A percentile compares a stretch with the other conserved stretches of the same genome.
Evolutionary conservation across 2,329 filamentous ascomycete species (phyloP).

Genomic region (Colletotrichum graminicola): DNA sequence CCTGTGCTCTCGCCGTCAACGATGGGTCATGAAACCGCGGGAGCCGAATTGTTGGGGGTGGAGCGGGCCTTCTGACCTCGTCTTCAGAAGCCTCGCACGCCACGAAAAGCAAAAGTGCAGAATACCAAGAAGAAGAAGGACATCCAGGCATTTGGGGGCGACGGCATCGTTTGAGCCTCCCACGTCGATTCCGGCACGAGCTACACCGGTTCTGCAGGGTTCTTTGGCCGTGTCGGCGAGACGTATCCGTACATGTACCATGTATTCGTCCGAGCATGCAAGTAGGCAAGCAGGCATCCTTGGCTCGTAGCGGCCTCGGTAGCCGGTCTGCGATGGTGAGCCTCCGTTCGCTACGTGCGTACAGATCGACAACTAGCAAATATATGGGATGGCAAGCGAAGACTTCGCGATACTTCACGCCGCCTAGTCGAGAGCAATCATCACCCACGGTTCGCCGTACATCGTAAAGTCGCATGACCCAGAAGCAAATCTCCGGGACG

Average conservation of each 20-base stretch:
- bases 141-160: neutral
- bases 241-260: neutral
- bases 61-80: neutral
- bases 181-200: neutral
- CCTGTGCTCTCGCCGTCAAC: constrained; percentile 10
- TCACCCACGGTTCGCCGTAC: neutral
- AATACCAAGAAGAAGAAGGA: constrained; percentile 13
- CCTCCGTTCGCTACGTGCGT: constrained; percentile 25
- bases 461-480: constrained; percentile 18
- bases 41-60: neutral
- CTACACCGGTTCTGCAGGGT: constrained; percentile 25
- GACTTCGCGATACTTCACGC: neutral
- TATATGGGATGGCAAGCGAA: neutral
- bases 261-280: neutral
- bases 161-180: constrained; percentile 28
- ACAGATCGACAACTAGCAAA: neutral
- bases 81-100: neutral
- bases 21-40: constrained; percentile 26
- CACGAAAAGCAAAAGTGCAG: constrained; percentile 9
- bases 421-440: constrained; percentile 7
- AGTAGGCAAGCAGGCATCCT: neutral
- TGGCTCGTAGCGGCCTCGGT: neutral
- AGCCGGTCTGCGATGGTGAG: neutral
- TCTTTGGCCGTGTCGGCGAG: constrained; percentile 4
- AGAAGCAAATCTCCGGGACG: constrained; percentile 27